Percentiles rank a stretch among this genome's conserved stretches.
Conservation (phyloP, 73 alveolate genomes). For the Effrenium voratum region DNA sequence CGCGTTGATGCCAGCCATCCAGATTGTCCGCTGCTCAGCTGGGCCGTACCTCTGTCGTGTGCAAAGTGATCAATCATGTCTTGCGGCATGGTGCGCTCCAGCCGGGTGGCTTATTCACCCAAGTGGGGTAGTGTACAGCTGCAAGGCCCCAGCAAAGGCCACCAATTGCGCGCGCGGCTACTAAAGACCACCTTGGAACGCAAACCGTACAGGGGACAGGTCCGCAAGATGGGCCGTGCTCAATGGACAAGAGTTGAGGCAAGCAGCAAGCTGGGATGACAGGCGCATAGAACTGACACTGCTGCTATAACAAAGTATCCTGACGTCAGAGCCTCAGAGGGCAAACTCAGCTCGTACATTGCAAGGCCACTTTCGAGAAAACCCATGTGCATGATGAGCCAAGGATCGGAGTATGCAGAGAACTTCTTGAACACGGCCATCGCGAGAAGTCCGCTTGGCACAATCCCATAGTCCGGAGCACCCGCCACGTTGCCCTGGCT, state of each 20-base stretch:
- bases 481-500: slow-evolving; percentile 94
- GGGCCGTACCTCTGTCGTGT: slow-evolving; percentile 66
- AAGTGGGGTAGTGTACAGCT: slow-evolving; percentile 87
- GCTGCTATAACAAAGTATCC: slow-evolving; percentile 74
- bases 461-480: slow-evolving; percentile 79
- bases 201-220: background rate
- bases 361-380: background rate
- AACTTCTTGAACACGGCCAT: slow-evolving; percentile 81
- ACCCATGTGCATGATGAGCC: background rate
- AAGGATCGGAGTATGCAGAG: slow-evolving; percentile 49
- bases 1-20: slow-evolving; percentile 92
- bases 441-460: slow-evolving; percentile 76
- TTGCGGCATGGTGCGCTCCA: background rate
- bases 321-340: slow-evolving; percentile 31
- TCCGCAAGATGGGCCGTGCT: background rate
- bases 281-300: slow-evolving; percentile 42
- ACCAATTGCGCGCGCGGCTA: slow-evolving; percentile 83
- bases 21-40: slow-evolving; percentile 61
- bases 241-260: background rate
- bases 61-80: background rate
- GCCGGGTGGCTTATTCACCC: slow-evolving; percentile 50
- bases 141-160: slow-evolving; percentile 93
- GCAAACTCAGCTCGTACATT: background rate
- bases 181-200: slow-evolving; percentile 38
- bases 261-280: slow-evolving; percentile 54